Evolutionary conservation across 2,329 filamentous ascomycete genomes (phyloP).

Genomic region (Fusarium sp.): DNA sequence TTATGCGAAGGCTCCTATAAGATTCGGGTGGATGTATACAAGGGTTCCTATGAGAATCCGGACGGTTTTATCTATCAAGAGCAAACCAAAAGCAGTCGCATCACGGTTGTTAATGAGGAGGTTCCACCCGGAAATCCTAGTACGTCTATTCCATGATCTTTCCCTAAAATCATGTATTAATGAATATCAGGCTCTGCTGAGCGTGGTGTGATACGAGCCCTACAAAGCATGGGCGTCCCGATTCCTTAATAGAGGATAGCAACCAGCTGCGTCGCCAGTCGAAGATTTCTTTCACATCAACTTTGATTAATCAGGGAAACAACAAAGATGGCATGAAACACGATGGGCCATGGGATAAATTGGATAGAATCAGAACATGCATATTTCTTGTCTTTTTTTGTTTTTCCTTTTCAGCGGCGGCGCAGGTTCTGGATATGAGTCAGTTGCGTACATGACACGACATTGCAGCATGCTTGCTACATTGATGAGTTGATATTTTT

Average conservation of each 20-base stretch:
- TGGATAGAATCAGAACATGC: too few species aligned
- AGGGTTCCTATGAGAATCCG: slow-evolving; percentile 23
- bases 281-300: neutral
- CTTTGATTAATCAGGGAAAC: neutral
- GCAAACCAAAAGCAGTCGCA: slow-evolving; percentile 30
- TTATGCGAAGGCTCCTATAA: slow-evolving; percentile 38
- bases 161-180: neutral
- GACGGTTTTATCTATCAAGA: slow-evolving; percentile 24
- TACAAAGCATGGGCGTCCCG: slow-evolving; percentile 4
- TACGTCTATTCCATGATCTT: neutral
- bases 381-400: neutral
- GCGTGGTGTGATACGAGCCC: neutral
- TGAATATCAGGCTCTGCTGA: slow-evolving; percentile 8
- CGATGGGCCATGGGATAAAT: neutral
- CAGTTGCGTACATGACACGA: neutral
- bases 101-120: slow-evolving; percentile 25
- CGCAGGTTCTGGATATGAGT: neutral
- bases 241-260: slow-evolving; percentile 3
- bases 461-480: neutral
- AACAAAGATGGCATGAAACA: neutral
- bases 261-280: neutral
- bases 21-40: slow-evolving; percentile 48
- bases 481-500: neutral
- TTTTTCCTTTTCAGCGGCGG: neutral
- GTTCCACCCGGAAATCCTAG: slow-evolving; percentile 10